Conservation (phyloP, 1,139 yeast genomes). For the Suhomyces chickasaworum region DNA sequence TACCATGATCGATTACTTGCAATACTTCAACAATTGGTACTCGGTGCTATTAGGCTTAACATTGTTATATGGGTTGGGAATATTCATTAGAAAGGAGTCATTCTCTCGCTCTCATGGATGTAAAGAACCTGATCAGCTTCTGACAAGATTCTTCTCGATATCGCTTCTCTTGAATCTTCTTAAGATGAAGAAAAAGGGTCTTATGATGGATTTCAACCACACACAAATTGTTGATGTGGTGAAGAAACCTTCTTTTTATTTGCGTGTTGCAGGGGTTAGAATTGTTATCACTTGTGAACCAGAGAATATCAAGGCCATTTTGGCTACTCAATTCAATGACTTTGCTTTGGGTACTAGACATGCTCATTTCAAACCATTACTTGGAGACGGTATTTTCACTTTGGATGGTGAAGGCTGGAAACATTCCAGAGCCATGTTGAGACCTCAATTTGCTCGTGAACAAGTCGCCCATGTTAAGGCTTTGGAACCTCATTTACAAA, state of each 20-base stretch:
- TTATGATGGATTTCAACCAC: conserved; percentile 15
- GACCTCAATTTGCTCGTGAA: conserved; percentile 33
- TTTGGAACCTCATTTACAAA: conserved; percentile 28
- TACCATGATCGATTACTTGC: background rate
- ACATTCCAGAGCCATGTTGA: conserved; percentile 30
- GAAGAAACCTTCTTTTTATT: conserved; percentile 7
- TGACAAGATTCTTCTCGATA: conserved; percentile 4
- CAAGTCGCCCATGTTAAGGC: conserved; percentile 30
- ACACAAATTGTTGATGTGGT: conserved; percentile 6
- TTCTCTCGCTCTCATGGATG: conserved; percentile 26
- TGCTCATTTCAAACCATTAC: conserved; percentile 23
- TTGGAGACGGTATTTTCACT: conserved; percentile 32
- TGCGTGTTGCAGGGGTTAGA: conserved; percentile 17
- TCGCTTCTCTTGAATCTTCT: conserved; percentile 13
- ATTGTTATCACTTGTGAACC: conserved; percentile 24
- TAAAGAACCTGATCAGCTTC: conserved; percentile 15
- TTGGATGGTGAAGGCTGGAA: conserved; percentile 32
- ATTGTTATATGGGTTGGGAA: conserved; percentile 15
- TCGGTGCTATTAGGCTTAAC: conserved; percentile 15
- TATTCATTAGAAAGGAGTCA: conserved; percentile 13
- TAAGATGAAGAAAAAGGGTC: conserved; percentile 16
- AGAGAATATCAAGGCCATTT: conserved; percentile 28
- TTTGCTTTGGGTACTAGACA: conserved; percentile 30
- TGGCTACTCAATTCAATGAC: conserved; percentile 30
- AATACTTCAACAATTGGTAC: conserved; percentile 21